Evolutionary conservation across 495 filamentous ascomycete species (phyloP).

Genomic region (Arthonia radiata): DNA sequence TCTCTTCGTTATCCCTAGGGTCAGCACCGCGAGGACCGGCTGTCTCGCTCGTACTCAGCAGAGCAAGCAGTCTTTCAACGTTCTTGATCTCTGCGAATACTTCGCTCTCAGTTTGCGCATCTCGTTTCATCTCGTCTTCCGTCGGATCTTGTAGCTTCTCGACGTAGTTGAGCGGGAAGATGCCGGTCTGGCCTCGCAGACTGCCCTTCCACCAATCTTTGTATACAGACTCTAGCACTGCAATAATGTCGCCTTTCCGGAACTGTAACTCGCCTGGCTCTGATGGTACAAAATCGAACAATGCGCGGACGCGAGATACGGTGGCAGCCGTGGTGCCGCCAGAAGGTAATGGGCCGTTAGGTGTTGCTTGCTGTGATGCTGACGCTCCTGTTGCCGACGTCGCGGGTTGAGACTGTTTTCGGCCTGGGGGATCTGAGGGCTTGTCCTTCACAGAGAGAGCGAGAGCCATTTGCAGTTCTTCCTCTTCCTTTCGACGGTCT

Average conservation of each 20-base stretch:
- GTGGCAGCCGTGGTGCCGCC: slow-evolving; percentile 93
- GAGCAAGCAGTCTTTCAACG: slow-evolving; percentile 82
- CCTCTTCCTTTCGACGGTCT: slow-evolving; percentile 88
- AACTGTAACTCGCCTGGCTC: slow-evolving; percentile 90
- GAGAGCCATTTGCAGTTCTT: slow-evolving; percentile 89
- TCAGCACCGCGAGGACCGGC: slow-evolving; percentile 47
- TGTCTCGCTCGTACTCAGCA: slow-evolving; percentile 59
- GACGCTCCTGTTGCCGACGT: slow-evolving; percentile 10
- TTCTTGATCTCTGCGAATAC: slow-evolving; percentile 98
- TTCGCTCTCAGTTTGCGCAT: slow-evolving; percentile 92
- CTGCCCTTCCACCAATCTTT: slow-evolving; percentile 99
- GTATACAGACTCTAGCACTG: slow-evolving; percentile 88
- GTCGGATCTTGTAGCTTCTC: slow-evolving; percentile 93
- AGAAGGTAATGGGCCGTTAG: slow-evolving; percentile 27
- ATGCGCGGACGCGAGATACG: slow-evolving; percentile 74
- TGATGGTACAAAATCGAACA: slow-evolving; percentile 85
- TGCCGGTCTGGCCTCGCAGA: slow-evolving; percentile 78
- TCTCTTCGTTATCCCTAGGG: slow-evolving; percentile 76
- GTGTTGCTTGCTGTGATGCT: slow-evolving; percentile 15
- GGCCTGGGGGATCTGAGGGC: slow-evolving; percentile 9
- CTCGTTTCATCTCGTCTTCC: slow-evolving; percentile 75
- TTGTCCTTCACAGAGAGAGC: slow-evolving; percentile 79
- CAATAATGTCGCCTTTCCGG: slow-evolving; percentile 89
- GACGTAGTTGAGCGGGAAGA: slow-evolving; percentile 96
- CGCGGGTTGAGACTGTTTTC: no score